phyloP scores from a whole-genome alignment of 495 filamentous ascomycete species.

The Hyphodiscus hymeniophilus region DNA sequence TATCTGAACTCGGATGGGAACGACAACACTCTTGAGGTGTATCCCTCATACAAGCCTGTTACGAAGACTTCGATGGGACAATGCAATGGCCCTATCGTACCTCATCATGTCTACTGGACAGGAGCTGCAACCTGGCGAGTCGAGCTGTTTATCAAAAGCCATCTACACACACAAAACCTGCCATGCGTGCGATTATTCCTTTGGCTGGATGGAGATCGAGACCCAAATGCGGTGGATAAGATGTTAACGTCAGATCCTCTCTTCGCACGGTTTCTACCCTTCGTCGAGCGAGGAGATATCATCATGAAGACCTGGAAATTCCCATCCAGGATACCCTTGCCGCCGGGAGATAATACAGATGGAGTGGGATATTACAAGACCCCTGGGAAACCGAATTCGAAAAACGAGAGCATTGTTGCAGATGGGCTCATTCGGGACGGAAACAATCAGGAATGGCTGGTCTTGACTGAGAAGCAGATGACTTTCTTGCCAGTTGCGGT shows the following conservation, averaged over 20 bases:
- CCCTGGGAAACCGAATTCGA: conserved; percentile 29
- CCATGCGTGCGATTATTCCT: conserved; percentile 43
- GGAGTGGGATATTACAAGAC: conserved; percentile 33
- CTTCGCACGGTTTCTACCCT: conserved; percentile 42
- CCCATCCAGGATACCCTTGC: conserved; percentile 42
- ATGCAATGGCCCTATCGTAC: conserved; percentile 46
- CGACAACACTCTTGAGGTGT: conserved; percentile 28
- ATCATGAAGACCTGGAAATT: conserved; percentile 44
- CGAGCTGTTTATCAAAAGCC: conserved; percentile 48
- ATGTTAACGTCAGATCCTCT: conserved; percentile 42
- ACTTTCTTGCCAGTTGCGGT: conserved; percentile 34
- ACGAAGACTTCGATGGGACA: conserved; percentile 30
- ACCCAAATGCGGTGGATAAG: conserved; percentile 34
- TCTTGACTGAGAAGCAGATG: conserved; percentile 45
- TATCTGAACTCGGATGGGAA: conserved; percentile 33
- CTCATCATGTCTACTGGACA: conserved; percentile 51
- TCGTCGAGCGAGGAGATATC: conserved; percentile 47
- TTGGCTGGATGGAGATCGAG: conserved; percentile 45
- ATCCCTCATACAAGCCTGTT: conserved; percentile 24
- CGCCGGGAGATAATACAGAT: conserved; percentile 32
- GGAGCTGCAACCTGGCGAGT: conserved; percentile 49
- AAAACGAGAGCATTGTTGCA: conserved; percentile 35
- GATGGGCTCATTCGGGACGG: conserved; percentile 39
- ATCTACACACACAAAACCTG: conserved; percentile 49
- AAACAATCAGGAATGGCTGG: conserved; percentile 41